Evolutionary conservation across 2,329 filamentous ascomycete species (phyloP), one percentile per base, ranked within the genome.

Genomic region (Fusarium liriodendri): DNA sequence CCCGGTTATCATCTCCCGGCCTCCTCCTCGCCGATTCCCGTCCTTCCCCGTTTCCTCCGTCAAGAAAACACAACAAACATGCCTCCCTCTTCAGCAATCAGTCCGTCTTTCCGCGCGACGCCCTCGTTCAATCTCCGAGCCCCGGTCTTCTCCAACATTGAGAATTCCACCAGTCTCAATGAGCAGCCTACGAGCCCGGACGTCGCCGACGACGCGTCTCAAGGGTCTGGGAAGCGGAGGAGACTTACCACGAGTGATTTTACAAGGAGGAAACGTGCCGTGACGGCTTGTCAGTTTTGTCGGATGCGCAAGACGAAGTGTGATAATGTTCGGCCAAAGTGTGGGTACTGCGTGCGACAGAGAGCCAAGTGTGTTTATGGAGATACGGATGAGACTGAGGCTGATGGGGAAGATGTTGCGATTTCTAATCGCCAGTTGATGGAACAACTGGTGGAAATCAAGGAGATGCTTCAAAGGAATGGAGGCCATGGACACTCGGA

Each of bases 301-400:
- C 68, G 70, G 3, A 40, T 71, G 14, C 58, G 70, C 9, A 73
- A 73, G 45, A 71, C 70, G 13, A 71, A 69, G 38, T 73, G 70
- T 8, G 70, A 73, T 16, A 73, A 73, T 29, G 47, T 64, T 32
- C 70, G 70, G 2, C 70, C 70, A 5, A 54, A 54, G 18, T 73
- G 70, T 13, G 64, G 68, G 3, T 71, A 66, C 14, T 73, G 70
- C 7, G 35, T 64, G 2, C 64, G 65, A 7, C 70, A 73, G 18
- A 59, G 37, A 16, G 70, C 70, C 8, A 73, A 66, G 40, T 73
- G 68, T 40, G 37, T 71, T 14, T 73, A 73, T 35, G 62, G 52
- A 9, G 70, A 72, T 14, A 20, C 35, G 7, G 70, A 65, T 14
- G 29, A 60, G 32, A 33, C 18, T 32, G 29, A 60, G 8, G 10